These are phyloP conservation scores for Gastrodia elata DNA, from an alignment of 106 monocot genomes.

Conservation along the genomic window DNA sequence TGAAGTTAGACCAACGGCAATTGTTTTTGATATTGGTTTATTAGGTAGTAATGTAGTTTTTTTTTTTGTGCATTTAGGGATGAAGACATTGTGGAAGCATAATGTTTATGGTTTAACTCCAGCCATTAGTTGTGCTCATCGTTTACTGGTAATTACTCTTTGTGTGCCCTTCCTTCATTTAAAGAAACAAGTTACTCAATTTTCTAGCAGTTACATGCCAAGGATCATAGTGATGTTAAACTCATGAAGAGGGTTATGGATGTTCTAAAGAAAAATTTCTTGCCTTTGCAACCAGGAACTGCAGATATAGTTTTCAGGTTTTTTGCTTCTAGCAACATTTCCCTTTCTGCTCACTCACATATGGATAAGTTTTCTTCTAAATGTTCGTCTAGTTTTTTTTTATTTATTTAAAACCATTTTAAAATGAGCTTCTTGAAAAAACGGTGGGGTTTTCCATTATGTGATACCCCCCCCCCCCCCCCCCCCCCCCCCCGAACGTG, in stretches of 20 bases:
- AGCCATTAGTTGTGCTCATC: slow-evolving; percentile 77
- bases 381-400: not conserved
- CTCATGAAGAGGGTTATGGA: slow-evolving; percentile 71
- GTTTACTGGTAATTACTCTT: slow-evolving; percentile 55
- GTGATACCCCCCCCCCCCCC: not conserved
- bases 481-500: not conserved
- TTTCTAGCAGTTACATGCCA: slow-evolving; percentile 60
- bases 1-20: too few relatives aligned
- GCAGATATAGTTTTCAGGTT: slow-evolving; percentile 96
- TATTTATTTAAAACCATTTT: not conserved
- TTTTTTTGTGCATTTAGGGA: slow-evolving; percentile 37
- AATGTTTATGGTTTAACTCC: slow-evolving; percentile 89
- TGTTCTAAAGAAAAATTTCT: slow-evolving; percentile 42
- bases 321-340: not conserved
- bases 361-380: not conserved
- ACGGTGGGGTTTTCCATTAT: not conserved
- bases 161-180: not conserved
- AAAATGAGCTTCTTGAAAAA: not conserved
- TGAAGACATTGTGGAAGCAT: slow-evolving; percentile 89
- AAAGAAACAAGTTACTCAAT: slow-evolving; percentile 1
- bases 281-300: slow-evolving; percentile 85
- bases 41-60: not conserved
- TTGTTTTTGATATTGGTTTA: not conserved
- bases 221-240: slow-evolving; percentile 52
- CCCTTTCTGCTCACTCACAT: not conserved